Conservation (phyloP, 2,329 filamentous ascomycete genomes). For the Rutstroemia sp. region DNA sequence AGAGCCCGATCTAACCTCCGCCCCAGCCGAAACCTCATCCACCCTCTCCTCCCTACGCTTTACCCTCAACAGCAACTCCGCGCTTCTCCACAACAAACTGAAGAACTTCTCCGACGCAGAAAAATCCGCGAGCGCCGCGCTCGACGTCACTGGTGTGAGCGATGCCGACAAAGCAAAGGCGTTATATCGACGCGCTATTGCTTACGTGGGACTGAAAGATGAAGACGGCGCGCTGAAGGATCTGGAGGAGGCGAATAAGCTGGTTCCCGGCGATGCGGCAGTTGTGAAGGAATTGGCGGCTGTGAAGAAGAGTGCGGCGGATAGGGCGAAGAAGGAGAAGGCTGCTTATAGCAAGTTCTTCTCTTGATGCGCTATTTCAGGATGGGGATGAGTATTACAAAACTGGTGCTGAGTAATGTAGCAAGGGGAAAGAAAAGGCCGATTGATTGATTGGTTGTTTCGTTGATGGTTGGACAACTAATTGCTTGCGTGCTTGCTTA, state of each 20-base stretch:
- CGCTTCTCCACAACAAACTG: constrained; percentile 79
- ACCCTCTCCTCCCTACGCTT: constrained; percentile 71
- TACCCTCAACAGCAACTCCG: constrained; percentile 80
- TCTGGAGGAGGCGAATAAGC: constrained; percentile 65
- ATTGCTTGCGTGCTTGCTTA: not conserved
- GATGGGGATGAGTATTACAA: no score
- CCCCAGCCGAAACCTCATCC: constrained; percentile 58
- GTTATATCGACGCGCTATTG: constrained; percentile 72
- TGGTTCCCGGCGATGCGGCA: constrained; percentile 68
- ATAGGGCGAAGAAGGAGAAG: constrained; percentile 79
- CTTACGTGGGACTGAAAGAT: constrained; percentile 70
- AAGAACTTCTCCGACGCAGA: constrained; percentile 62
- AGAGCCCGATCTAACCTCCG: constrained; percentile 67
- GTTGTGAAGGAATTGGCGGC: constrained; percentile 66
- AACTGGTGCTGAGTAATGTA: no score
- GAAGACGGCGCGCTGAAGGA: constrained; percentile 74
- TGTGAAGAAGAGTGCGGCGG: constrained; percentile 71
- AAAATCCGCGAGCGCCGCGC: constrained; percentile 63
- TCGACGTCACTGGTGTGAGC: constrained; percentile 57
- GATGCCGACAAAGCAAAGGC: constrained; percentile 85
- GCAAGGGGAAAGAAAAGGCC: not conserved
- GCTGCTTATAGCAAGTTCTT: constrained; percentile 92
- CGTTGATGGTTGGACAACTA: not conserved
- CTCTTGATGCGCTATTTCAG: constrained; percentile 13
- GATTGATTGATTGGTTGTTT: constrained; percentile 5